Percentiles rank a stretch among this genome's conserved stretches.
Conservation (phyloP, 1,139 yeast genomes). For the Suhomyces bolitotheri region DNA sequence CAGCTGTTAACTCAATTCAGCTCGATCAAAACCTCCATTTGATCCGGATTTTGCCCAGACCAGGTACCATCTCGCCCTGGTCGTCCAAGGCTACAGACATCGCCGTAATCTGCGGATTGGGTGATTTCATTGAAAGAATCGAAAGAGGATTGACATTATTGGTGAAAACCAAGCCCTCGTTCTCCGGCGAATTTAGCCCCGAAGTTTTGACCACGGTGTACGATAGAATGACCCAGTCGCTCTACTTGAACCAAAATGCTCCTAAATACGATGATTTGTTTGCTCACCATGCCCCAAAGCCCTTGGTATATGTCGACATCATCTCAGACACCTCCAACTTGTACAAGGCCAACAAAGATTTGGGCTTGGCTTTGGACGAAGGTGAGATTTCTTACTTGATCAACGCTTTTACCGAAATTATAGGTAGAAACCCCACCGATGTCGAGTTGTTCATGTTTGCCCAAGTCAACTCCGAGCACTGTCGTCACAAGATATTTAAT, state of each 20-base stretch:
- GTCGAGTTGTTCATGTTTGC: constrained; percentile 99
- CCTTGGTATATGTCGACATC: constrained; percentile 75
- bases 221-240: constrained; percentile 93
- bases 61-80: constrained; percentile 99
- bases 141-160: constrained; percentile 87
- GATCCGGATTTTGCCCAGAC: constrained; percentile 81
- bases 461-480: constrained; percentile 98
- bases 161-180: constrained; percentile 63
- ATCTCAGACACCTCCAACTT: constrained; percentile 62
- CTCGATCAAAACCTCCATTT: constrained; percentile 57
- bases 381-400: constrained; percentile 90
- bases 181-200: constrained; percentile 46
- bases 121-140: constrained; percentile 68
- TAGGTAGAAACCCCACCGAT: constrained; percentile 94
- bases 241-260: constrained; percentile 51
- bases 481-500: constrained; percentile 98
- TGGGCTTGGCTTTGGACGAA: constrained; percentile 89
- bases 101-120: constrained; percentile 82
- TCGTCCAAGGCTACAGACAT: constrained; percentile 98
- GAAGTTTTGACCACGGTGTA: constrained; percentile 67
- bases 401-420: constrained; percentile 68
- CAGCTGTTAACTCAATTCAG: constrained; percentile 12
- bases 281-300: constrained; percentile 78
- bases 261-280: constrained; percentile 75
- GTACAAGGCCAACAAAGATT: constrained; percentile 70